Base-by-base conservation (phyloP, 1,284 basidiomycete species). In the Leccinum angustisporum region DNA sequence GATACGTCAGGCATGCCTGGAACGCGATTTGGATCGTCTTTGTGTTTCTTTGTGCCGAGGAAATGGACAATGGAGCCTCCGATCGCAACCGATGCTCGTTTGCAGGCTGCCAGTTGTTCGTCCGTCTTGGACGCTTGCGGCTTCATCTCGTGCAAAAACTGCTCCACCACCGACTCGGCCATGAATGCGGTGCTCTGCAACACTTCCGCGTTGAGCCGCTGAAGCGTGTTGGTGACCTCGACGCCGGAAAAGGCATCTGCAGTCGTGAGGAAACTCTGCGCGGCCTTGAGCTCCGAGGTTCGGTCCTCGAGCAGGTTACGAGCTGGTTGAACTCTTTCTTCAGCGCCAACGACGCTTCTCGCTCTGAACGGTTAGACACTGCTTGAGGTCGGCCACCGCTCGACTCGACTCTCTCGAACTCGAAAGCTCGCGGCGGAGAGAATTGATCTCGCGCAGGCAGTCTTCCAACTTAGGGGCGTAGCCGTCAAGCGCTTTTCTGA, bases 241-340 rank as follows among this genome's bases (percentile, higher is more conserved):
- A 66, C 64, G 1, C 75, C 76, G 21, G 76, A 75, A 58, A 70
- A 70, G 4, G 66, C 30, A 38, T 76, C 74, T 1, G 73, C 70
- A 0, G 71, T 76, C 0, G 66, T 70, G 52, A 78, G 66, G 65
- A 73, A 77, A 52, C 68, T 75, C 60, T 76, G 76, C 10, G 73
- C 76, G 31, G 72, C 76, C 59, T 78, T 77, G 30, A 77, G 68
- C 59, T 77, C 75, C 21, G 67, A 70, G 18, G 74, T 77, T 9
- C 77, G 70, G 30, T 74, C 69, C 10, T 75, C 65, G 11, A 77
- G 56, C 18, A 77, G 7, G 68, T 59, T 52, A 25, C 10, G 10
- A 76, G 40, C 31, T 73, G 73, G 14, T 57, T 56, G 34, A 75
- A 75, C 30, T 75, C 72, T 52, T 59, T 74, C 52, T 65, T 72